Evolutionary conservation across 768 basidiomycete species (phyloP), one percentile per base, ranked within the genome.

Genomic region (Termitomyces sp.): DNA sequence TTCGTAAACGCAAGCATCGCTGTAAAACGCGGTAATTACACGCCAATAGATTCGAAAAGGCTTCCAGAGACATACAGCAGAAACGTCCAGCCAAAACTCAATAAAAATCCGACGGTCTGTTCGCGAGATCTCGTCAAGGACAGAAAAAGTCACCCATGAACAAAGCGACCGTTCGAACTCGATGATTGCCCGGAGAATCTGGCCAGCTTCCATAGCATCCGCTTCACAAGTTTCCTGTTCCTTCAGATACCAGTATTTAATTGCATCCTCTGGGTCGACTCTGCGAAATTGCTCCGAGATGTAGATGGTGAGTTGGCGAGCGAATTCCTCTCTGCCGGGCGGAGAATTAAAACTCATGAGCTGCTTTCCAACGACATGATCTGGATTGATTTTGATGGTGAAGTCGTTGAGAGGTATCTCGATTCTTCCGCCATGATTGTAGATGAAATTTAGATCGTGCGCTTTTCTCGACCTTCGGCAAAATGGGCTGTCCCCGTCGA

Each of bases 61-160:
- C 50, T 47, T 38, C n/a, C 8, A 21, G 38, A 54, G 12, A 62
- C 71, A 56, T 57, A 82, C 80, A 12, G 60, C 67, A 21, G 80
- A 75, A 46, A 80, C 58, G 52, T 79, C 76, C 26, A 80, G 47
- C 73, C 80, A 79, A 58, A 80, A 75, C 43, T 69, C 70, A 0
- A 77, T 61, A 21, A 75, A 57, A 3, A 55, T 33, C 26, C 62
- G 67, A 12, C 75, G 70, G n/a, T 64, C 50, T 40, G 56, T 47
- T 8, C 60, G 51, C 1, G 58, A 51, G 15, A 40, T 17, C 6
- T 59, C 57, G 35, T 64, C 62, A 3, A 75, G 53, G 28, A 77
- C 64, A 26, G 68, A 65, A 51, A 67, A 61, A 41, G 76, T 71
- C 10, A 77, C 74, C 70, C 73, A 80, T n/a, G 71, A 64, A 35